These are phyloP conservation scores for Lipomyces anomalus DNA, from an alignment of 805 yeast genomes.

Conservation along the genomic window DNA sequence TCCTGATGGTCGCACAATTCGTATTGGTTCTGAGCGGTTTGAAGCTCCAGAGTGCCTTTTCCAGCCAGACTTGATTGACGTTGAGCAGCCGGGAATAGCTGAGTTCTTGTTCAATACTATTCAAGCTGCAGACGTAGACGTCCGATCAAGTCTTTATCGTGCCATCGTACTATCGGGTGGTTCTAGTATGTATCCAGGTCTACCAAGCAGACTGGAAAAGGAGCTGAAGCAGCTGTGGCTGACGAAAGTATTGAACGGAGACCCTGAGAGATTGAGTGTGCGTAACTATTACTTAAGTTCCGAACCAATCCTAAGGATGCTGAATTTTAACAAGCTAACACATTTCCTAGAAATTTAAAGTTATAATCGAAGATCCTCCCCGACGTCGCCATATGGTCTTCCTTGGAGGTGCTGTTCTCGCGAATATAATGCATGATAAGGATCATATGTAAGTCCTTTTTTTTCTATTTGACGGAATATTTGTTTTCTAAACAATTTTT, in stretches of 20 bases:
- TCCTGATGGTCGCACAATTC: constrained; percentile 94
- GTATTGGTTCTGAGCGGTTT: constrained; percentile 91
- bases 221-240: constrained; percentile 96
- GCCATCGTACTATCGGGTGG: constrained; percentile 97
- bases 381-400: constrained; percentile 98
- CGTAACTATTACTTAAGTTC: background rate
- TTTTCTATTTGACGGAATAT: background rate
- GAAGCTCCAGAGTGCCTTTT: constrained; percentile 96
- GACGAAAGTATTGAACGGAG: constrained; percentile 78
- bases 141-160: constrained; percentile 78
- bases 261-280: constrained; percentile 61
- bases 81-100: constrained; percentile 95
- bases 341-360: constrained; percentile 76
- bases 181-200: constrained; percentile 97
- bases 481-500: background rate
- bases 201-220: constrained; percentile 91
- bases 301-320: background rate
- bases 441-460: constrained; percentile 62
- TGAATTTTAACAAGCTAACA: background rate
- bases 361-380: constrained; percentile 96
- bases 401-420: constrained; percentile 96
- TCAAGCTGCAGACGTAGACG: constrained; percentile 91
- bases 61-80: constrained; percentile 92
- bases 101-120: constrained; percentile 87
- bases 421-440: constrained; percentile 96